Base-by-base conservation (phyloP, 2,329 filamentous ascomycete genomes). In the Fonsecaea pugnacius region DNA sequence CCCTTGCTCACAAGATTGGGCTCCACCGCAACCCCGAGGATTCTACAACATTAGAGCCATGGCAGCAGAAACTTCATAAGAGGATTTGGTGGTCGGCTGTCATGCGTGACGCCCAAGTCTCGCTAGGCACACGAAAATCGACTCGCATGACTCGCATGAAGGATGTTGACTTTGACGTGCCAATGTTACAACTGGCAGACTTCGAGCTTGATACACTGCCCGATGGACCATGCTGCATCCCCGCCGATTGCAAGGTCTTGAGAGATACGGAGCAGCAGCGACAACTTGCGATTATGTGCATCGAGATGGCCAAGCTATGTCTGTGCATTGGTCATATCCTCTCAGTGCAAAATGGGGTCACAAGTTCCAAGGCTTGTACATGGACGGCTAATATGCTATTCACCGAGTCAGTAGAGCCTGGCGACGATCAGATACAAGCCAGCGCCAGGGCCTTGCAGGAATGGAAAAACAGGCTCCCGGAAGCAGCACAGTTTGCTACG, bases 81-180 rank as follows among this genome's bases (percentile, higher is more conserved):
- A 85, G 92, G 58, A 94, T 97, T 70, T 97, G 93, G 93, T 97
- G 93, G 93, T 96, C 91, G 35, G 96, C 91, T 67, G 96, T 96
- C 73, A 96, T 96, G 86, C 89, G 93, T 58, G 93, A 97, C 16
- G 43, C 43, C n/a, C 43, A 50, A 5, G 9, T 18, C 24, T 77
- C 43, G 8, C 24, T 50, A 16, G 43, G 43, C 6, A 36, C 33
- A 36, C 33, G 12, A 36, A 36, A 14, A 36, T 36, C 33, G 33
- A 36, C 33, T 36, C 33, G 33, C 33, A 36, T 36, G 33, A 36
- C 33, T 36, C 33, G 33, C 33, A 18, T 50, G 10, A 50, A 50
- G 16, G 43, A 27, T n/a, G n/a, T 50, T 2, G 43, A 18, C 43
- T 27, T 27, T 16, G 43, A 27, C n/a, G 24, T 50, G n/a, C 43